phyloP scores from a whole-genome alignment of 139 green algal species.

The Dunaliella primolecta region DNA sequence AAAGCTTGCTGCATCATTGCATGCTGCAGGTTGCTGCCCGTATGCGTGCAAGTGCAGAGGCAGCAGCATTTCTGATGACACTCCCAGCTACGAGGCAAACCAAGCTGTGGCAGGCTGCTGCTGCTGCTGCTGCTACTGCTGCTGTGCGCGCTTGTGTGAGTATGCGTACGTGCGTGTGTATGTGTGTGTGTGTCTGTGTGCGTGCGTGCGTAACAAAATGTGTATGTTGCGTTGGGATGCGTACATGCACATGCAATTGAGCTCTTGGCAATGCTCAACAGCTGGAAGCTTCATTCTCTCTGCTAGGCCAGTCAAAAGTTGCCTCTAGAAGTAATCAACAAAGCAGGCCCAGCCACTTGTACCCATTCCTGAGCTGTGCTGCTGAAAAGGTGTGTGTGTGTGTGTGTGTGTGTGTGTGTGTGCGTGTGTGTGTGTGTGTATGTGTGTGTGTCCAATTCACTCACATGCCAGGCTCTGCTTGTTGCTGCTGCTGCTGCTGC shows the following conservation, averaged over 20 bases:
- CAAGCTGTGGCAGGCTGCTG: slow-evolving; percentile 21
- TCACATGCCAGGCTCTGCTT: no score
- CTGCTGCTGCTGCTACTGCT: no score
- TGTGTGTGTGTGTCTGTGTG: background rate
- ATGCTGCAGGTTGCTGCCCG: slow-evolving; percentile 10
- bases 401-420: background rate
- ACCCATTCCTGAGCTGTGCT: no score
- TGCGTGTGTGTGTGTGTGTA: background rate
- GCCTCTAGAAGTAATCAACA: no score
- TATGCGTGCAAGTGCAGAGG: background rate
- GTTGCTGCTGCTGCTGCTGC: background rate
- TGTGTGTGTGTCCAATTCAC: background rate
- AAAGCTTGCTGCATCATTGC: slow-evolving; percentile 30
- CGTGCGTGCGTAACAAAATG: background rate
- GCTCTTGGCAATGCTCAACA: no score
- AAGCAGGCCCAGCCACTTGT: no score
- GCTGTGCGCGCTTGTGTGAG: no score
- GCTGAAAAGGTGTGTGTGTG: no score
- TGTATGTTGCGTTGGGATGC: background rate
- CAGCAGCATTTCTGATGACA: no score
- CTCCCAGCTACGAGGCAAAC: no score
- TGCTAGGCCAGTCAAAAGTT: no score
- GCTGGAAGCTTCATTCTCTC: no score
- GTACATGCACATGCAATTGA: background rate
- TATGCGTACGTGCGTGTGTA: background rate